Base-by-base conservation (phyloP, 2,329 filamentous ascomycete species). In the Laburnicola sp. region DNA sequence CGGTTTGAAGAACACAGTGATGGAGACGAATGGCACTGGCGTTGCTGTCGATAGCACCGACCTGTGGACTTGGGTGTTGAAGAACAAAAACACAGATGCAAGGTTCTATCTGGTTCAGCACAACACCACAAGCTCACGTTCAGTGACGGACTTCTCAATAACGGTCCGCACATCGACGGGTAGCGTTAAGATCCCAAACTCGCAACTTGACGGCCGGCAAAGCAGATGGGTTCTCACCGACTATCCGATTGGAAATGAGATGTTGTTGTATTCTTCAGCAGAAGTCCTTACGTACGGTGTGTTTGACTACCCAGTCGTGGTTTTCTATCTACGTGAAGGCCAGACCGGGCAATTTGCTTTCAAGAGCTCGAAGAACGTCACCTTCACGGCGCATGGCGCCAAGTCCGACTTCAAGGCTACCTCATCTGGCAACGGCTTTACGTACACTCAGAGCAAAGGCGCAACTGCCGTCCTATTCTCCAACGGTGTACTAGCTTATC, bases 191-290 rank as follows among this genome's bases (percentile, higher is more conserved):
- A 68, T 78, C 3, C 75, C 79, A 0, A 75, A 75, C 32, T 72
- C 82, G n/a, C 74, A 77, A 40, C 69, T 83, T 2, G 73, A 76
- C 41, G 80, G 80, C 8, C 74, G 79, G 16, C 78, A 82, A 60
- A 80, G 78, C 59, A 81, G 80, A 55, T 81, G 82, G 53, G 67
- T 82, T 3, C 77, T 82, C 21, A 81, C 79, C 0, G 79, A 83
- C 57, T 82, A 82, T 45, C 60, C 63, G 0, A 69, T 82, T 49
- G 79, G 80, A 3, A 69, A 70, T 1, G 71, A 76, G 26, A 76
- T 69, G 2, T 64, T 83, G 2, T 68, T 82, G 0, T 83, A 80
- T 61, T 78, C 78, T 2, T 78, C 80, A 0, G 75, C 78, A 0
- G 80, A 83, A 46, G 64, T 83, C 5, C 64, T 80, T 16, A 78